A percentile compares a stretch with the other conserved stretches of the same genome.
Evolutionary conservation across 1,139 yeast genomes (phyloP).

Genomic region (Debaryomycetaceae sp.): DNA sequence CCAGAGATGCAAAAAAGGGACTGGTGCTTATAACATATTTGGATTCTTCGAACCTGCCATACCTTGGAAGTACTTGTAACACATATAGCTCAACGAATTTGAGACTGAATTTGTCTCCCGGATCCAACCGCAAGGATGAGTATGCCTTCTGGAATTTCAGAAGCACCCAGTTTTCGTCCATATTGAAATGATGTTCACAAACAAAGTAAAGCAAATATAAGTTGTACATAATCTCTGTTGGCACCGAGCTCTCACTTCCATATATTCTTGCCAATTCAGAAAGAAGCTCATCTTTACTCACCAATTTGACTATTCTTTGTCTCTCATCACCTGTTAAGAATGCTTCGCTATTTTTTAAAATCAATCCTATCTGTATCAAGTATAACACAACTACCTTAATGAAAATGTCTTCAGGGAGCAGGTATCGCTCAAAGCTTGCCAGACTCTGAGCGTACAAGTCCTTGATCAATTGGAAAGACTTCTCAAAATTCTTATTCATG

Average conservation of each 20-base stretch:
- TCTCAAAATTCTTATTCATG: constrained; percentile 34
- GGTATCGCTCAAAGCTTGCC: constrained; percentile 21
- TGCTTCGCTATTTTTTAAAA: constrained; percentile 14
- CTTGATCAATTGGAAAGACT: constrained; percentile 28
- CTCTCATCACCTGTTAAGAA: constrained; percentile 14
- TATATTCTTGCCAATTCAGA: constrained; percentile 20
- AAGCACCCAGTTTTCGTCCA: constrained; percentile 2
- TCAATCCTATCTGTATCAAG: constrained; percentile 34
- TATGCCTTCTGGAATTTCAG: constrained; percentile 1
- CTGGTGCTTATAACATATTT: constrained; percentile 21
- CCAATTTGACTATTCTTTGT: constrained; percentile 10
- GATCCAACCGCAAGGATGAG: not conserved
- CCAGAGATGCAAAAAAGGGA: constrained; percentile 11
- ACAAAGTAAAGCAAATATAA: constrained; percentile 26
- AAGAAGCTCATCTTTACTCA: constrained; percentile 21
- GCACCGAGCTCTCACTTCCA: constrained; percentile 21
- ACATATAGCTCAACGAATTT: constrained; percentile 32
- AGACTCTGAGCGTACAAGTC: constrained; percentile 22
- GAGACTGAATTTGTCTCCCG: constrained; percentile 15
- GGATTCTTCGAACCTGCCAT: constrained; percentile 27
- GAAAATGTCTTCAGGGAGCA: constrained; percentile 26
- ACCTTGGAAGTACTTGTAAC: constrained; percentile 34
- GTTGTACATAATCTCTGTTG: constrained; percentile 33
- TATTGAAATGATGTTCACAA: constrained; percentile 10
- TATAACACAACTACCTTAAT: constrained; percentile 35